phyloP scores from a whole-genome alignment of 1,284 basidiomycete genomes.

The Taiwanofungus camphoratus region DNA sequence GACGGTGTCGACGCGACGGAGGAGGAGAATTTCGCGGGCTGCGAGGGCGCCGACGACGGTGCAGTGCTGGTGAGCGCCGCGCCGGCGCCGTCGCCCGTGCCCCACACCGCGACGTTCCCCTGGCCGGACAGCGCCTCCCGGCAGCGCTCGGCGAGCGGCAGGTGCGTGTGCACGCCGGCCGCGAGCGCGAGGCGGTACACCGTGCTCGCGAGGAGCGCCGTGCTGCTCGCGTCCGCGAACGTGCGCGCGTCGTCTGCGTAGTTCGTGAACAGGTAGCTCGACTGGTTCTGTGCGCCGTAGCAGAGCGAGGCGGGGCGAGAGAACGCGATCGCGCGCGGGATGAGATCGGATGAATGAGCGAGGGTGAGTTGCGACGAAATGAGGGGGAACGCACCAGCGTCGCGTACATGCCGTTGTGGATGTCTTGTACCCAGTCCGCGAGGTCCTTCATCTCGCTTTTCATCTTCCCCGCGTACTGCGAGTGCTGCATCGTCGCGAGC shows the following conservation, averaged over 20 bases:
- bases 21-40: slow-evolving; percentile 12
- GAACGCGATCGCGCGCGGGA: too few relatives aligned
- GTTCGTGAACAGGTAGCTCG: slow-evolving; percentile 60
- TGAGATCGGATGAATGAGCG: too few relatives aligned
- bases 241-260: slow-evolving; percentile 59
- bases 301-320: slow-evolving; percentile 7
- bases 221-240: slow-evolving; percentile 74
- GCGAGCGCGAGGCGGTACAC: slow-evolving; percentile 67
- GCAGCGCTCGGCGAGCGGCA: slow-evolving; percentile 54
- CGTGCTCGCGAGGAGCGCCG: slow-evolving; percentile 72
- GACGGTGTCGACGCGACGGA: slow-evolving; percentile 8
- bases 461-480: slow-evolving; percentile 47
- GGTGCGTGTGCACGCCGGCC: slow-evolving; percentile 39
- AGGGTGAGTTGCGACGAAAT: background rate
- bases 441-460: slow-evolving; percentile 55
- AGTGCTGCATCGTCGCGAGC: slow-evolving; percentile 65
- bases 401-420: slow-evolving; percentile 66
- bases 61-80: slow-evolving; percentile 6
- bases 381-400: slow-evolving; percentile 35
- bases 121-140: slow-evolving; percentile 43
- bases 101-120: slow-evolving; percentile 5
- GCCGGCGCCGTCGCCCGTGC: slow-evolving; percentile 7
- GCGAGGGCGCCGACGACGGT: background rate
- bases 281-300: slow-evolving; percentile 34
- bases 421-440: slow-evolving; percentile 63